Evolutionary conservation across 2,329 filamentous ascomycete genomes (phyloP).

Genomic region (Cladorrhinum sp.): DNA sequence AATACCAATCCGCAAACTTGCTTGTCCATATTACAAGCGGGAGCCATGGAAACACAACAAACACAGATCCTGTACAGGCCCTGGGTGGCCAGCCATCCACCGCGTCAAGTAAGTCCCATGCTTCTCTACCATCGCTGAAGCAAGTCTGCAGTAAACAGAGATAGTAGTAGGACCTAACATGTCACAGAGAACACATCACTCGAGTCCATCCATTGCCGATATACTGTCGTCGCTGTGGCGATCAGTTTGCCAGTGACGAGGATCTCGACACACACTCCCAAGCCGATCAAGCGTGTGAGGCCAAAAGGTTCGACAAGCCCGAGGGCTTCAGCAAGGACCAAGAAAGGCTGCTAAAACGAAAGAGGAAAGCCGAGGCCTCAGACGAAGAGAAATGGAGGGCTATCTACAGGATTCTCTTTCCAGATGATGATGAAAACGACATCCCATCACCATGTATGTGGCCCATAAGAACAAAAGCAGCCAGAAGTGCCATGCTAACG

Average conservation of each 20-base stretch:
- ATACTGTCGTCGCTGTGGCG: slow-evolving; percentile 13
- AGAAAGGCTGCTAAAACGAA: slow-evolving; percentile 11
- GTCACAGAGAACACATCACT: slow-evolving; percentile 15
- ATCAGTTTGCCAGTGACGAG: neutral
- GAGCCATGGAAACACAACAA: slow-evolving; percentile 12
- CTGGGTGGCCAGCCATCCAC: slow-evolving; percentile 9
- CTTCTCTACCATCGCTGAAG: neutral
- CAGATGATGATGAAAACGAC: slow-evolving; percentile 9
- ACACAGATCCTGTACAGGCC: slow-evolving; percentile 11
- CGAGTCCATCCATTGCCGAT: slow-evolving; percentile 7
- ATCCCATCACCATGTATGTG: slow-evolving; percentile 18
- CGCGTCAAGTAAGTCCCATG: slow-evolving; percentile 16
- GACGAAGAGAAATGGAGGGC: slow-evolving; percentile 15
- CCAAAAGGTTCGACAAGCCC: neutral
- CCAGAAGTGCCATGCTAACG: neutral
- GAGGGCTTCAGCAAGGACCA: slow-evolving; percentile 13
- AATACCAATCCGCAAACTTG: neutral
- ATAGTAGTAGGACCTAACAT: too few relatives aligned
- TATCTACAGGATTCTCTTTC: slow-evolving; percentile 18
- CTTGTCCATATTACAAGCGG: slow-evolving; percentile 18
- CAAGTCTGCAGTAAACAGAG: too few relatives aligned
- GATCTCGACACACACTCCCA: slow-evolving; percentile 9
- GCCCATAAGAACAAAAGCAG: too few relatives aligned
- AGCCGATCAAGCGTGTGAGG: neutral
- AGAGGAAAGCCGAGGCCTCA: neutral